Conservation (phyloP, 1,284 basidiomycete species). For the Heterobasidion irregulare region DNA sequence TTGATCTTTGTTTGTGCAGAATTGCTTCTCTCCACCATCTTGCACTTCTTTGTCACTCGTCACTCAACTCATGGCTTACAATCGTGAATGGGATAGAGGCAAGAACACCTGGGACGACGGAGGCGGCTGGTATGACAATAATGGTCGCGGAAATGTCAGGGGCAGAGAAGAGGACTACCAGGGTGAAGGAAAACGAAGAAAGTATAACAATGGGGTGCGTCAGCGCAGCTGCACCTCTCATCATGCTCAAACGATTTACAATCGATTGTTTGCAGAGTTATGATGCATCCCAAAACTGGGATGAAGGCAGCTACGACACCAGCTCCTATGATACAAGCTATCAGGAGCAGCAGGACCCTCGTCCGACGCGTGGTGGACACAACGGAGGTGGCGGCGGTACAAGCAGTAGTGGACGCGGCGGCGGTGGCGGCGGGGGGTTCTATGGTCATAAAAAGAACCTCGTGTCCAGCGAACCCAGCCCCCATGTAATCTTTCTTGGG, state of each 20-base stretch:
- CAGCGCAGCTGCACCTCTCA: not conserved
- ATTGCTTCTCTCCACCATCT: not conserved
- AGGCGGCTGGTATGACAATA: slow-evolving; percentile 31
- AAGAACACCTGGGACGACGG: slow-evolving; percentile 44
- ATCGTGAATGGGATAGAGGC: slow-evolving; percentile 76
- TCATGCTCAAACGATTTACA: not conserved
- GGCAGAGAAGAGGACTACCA: slow-evolving; percentile 61
- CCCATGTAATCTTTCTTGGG: slow-evolving; percentile 88
- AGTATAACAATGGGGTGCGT: slow-evolving; percentile 66
- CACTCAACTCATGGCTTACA: slow-evolving; percentile 50
- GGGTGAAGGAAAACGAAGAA: slow-evolving; percentile 66
- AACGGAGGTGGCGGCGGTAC: slow-evolving; percentile 25
- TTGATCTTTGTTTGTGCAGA: slow-evolving; percentile 25
- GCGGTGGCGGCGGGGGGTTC: slow-evolving; percentile 29
- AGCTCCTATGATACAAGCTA: slow-evolving; percentile 17
- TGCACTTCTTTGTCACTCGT: not conserved
- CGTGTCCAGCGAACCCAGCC: slow-evolving; percentile 71
- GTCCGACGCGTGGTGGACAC: slow-evolving; percentile 26
- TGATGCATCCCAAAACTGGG: slow-evolving; percentile 34
- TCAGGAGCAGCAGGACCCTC: not conserved
- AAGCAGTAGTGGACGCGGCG: slow-evolving; percentile 28
- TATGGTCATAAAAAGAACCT: slow-evolving; percentile 61
- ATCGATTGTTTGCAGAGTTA: slow-evolving; percentile 33
- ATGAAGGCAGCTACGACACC: slow-evolving; percentile 30
- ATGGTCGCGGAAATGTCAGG: slow-evolving; percentile 32